Evolutionary conservation across 129 eudicot species (phyloP).

Genomic region (Scalesia atractyloides): DNA sequence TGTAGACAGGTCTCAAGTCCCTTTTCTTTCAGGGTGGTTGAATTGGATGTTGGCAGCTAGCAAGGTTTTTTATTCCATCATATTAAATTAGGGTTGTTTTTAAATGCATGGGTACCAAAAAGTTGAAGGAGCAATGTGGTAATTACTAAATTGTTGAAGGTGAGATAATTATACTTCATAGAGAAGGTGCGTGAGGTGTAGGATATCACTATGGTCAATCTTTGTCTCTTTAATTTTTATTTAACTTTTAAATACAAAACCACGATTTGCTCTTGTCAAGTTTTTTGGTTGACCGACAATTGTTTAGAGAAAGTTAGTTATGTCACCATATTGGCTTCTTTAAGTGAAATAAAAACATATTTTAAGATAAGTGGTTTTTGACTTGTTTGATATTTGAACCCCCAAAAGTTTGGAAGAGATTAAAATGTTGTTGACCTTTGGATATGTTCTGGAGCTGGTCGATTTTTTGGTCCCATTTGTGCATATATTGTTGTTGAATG

Average conservation of each 20-base stretch:
- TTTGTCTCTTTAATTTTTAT: slow-evolving; percentile 11
- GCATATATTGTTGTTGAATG: neutral
- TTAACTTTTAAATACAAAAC: neutral
- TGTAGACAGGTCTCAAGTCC: slow-evolving; percentile 25
- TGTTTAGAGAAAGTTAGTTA: slow-evolving; percentile 20
- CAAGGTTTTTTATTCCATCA: slow-evolving; percentile 16
- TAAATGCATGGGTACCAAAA: slow-evolving; percentile 1
- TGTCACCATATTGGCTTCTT: slow-evolving; percentile 15
- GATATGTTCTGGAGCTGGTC: neutral
- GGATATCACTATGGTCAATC: neutral
- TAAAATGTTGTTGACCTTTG: neutral
- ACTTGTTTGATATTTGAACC: slow-evolving; percentile 18
- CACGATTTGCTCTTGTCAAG: neutral
- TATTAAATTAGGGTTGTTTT: neutral
- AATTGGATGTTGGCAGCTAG: slow-evolving; percentile 14
- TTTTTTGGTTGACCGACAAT: slow-evolving; percentile 10
- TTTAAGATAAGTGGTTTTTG: slow-evolving; percentile 23
- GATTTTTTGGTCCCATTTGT: neutral
- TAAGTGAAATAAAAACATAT: slow-evolving; percentile 4
- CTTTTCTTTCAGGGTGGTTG: slow-evolving; percentile 25
- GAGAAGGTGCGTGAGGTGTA: slow-evolving; percentile 14
- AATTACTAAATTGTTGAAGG: slow-evolving; percentile 15
- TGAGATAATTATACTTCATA: neutral
- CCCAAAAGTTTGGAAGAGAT: slow-evolving; percentile 1
- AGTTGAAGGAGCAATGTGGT: slow-evolving; percentile 10